These are phyloP conservation scores for Austroboletus festivus DNA, from an alignment of 768 basidiomycete genomes.

Conservation along the genomic window DNA sequence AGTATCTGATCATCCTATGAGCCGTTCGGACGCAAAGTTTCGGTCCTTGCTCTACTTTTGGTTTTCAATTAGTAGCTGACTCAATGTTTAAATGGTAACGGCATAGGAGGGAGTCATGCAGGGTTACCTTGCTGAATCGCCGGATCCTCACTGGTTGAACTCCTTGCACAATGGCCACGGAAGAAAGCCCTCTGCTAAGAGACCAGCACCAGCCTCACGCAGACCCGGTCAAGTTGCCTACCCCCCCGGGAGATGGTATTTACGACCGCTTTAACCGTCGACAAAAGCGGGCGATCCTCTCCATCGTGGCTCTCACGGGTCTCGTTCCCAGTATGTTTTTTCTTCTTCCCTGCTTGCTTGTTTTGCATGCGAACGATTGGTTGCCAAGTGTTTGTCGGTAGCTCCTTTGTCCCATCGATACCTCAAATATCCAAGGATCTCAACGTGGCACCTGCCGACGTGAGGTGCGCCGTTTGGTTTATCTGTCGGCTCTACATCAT, in stretches of 20 bases:
- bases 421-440: constrained; percentile 71
- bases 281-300: constrained; percentile 53
- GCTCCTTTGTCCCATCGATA: constrained; percentile 71
- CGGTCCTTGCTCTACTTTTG: no score
- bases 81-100: no score
- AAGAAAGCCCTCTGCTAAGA: constrained; percentile 28
- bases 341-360: neutral
- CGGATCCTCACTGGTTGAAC: no score
- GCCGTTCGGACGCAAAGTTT: no score
- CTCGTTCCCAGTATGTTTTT: constrained; percentile 64
- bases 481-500: neutral
- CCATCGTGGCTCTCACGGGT: constrained; percentile 58
- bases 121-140: no score
- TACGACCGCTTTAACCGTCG: constrained; percentile 57
- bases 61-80: no score
- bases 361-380: neutral
- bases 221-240: no score
- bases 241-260: constrained; percentile 29
- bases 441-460: constrained; percentile 48
- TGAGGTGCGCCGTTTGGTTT: constrained; percentile 43
- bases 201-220: constrained; percentile 3
- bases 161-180: constrained; percentile 30
- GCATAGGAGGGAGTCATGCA: no score
- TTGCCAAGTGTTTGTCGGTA: constrained; percentile 59
- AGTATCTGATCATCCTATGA: no score